phyloP scores from a whole-genome alignment of 208 protist genomes.

The Porcisia deanei region DNA sequence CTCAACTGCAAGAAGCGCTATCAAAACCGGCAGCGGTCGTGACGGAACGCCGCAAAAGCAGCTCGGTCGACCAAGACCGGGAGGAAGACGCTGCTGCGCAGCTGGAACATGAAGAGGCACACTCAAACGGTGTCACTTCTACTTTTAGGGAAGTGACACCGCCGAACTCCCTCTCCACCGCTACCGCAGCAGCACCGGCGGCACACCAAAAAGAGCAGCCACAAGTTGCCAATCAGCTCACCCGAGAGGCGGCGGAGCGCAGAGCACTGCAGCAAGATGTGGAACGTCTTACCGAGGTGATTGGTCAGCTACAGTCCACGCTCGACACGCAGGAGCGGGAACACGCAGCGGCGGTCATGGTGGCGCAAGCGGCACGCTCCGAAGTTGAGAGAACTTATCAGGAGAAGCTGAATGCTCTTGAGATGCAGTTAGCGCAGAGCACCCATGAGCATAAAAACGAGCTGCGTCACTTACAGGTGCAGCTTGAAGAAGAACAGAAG shows the following conservation, averaged over 20 bases:
- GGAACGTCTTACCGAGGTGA: slow-evolving; percentile 11
- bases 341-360: neutral
- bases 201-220: neutral
- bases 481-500: neutral
- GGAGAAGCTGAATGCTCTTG: neutral
- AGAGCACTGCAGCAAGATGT: slow-evolving; percentile 4
- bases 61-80: slow-evolving; percentile 14
- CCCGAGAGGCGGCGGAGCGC: neutral
- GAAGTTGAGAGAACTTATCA: slow-evolving; percentile 11
- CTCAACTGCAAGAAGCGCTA: slow-evolving; percentile 15
- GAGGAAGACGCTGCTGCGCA: slow-evolving; percentile 44
- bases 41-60: neutral
- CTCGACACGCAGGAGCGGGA: slow-evolving; percentile 4
- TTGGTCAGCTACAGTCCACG: neutral
- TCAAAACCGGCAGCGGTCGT: neutral
- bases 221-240: neutral
- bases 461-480: neutral
- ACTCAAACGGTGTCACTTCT: neutral
- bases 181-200: neutral
- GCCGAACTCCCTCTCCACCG: neutral
- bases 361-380: neutral
- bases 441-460: neutral
- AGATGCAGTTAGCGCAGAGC: neutral
- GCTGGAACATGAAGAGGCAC: slow-evolving; percentile 41
- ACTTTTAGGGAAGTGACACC: slow-evolving; percentile 46